Evolutionary conservation across 176 grass and related monocot genomes (phyloP), one percentile per base, ranked within the genome.

Genomic region (Aegilops speltoides): DNA sequence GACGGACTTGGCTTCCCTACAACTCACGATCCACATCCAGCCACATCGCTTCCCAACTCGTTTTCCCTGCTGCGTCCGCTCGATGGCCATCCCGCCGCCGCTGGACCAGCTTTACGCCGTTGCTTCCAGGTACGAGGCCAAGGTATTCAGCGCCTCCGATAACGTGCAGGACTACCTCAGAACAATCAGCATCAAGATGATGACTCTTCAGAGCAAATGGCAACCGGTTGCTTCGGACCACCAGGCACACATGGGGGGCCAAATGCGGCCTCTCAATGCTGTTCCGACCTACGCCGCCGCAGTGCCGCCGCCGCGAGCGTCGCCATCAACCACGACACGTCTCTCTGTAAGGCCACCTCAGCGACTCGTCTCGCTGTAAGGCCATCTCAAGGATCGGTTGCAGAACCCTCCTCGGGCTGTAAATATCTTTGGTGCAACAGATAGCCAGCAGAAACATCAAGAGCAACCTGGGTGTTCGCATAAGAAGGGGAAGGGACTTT

Each of bases 381-480:
- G n/a, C n/a, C n/a, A n/a, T n/a, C n/a, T n/a, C n/a, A n/a, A 36
- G 29, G 31, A 38, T 38, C 37, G 7, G 37, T 38, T 38, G 32
- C 32, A 22, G 25, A 66, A 66, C 10, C 60, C 4, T 54, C 32
- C 32, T 70, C 32, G 0, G 12, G 19, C 2, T 16, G 29, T 19
- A 32, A 8, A 22, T 17, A 20, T 20, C 8, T 59, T 24, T 41
- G 63, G 46, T 40, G 14, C 32, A 5, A 40, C 17, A 41, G 32
- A 34, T 40, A 10, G 3, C 46, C 8, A 22, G 15, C 43, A 40
- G 45, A 56, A 57, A 15, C 48, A 50, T 31, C 26, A 26, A n/a
- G 24, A 67, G 40, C 62, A 81, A 67, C 10, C 79, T 28, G 70
- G n/a, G n/a, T n/a, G n/a, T n/a, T n/a, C n/a, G n/a, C n/a, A n/a